Conservation (phyloP, 805 yeast genomes). For the Saturnispora zaruensis region DNA sequence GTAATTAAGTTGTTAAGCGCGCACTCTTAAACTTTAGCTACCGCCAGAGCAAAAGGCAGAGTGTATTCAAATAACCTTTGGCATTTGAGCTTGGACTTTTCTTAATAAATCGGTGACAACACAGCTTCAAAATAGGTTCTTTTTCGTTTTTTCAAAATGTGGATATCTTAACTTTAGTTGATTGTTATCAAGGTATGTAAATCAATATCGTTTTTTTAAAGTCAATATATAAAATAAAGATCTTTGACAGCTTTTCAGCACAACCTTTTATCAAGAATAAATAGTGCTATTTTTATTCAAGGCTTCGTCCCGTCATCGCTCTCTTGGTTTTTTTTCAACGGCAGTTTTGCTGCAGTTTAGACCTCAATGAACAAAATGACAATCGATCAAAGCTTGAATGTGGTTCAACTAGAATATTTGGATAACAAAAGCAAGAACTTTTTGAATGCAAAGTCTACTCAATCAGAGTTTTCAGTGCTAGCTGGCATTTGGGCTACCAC, state of each 20-base stretch:
- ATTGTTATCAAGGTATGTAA: no score
- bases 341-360: background rate
- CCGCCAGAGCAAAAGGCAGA: background rate
- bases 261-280: no score
- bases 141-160: no score
- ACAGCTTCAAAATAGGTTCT: no score
- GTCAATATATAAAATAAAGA: no score
- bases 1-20: constrained; percentile 4
- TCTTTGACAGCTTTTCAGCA: no score
- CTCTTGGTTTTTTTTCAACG: background rate
- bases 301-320: background rate
- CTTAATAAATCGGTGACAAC: no score
- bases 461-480: constrained; percentile 78
- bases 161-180: no score
- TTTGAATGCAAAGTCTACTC: constrained; percentile 36
- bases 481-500: constrained; percentile 50
- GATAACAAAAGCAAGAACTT: background rate
- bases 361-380: background rate
- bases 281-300: no score
- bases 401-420: background rate
- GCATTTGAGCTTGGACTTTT: no score
- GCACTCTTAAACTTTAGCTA: background rate
- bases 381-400: background rate
- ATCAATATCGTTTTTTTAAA: no score
- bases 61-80: no score